phyloP scores from a whole-genome alignment of 371 early-diverging fungal species.

The Smittium mucronatum region DNA sequence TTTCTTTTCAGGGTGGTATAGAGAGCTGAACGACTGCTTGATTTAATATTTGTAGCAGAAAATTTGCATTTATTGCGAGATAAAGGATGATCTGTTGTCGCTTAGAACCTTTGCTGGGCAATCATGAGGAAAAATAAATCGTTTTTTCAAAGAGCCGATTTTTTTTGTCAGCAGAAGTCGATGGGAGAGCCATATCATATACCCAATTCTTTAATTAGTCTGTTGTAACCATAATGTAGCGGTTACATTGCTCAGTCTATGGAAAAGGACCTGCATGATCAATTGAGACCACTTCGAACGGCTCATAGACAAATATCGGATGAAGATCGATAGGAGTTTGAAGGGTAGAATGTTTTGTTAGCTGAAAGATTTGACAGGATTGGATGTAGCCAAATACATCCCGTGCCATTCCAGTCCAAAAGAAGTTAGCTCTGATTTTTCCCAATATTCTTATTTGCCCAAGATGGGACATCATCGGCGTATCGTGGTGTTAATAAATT shows the following conservation, averaged over 20 bases:
- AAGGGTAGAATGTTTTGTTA: neutral
- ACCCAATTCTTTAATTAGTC: neutral
- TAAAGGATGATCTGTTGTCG: neutral
- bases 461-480: neutral
- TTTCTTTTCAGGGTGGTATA: neutral
- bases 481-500: neutral
- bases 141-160: neutral
- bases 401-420: neutral
- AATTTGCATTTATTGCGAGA: neutral
- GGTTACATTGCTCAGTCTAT: neutral
- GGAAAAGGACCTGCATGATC: neutral
- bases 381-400: neutral
- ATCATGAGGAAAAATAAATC: neutral
- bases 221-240: neutral
- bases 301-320: neutral
- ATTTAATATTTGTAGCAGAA: neutral
- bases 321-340: neutral
- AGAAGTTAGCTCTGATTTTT: neutral
- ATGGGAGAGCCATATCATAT: neutral
- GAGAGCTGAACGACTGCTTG: neutral
- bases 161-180: neutral
- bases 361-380: neutral
- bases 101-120: neutral
- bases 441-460: neutral
- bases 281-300: neutral